A percentile compares a stretch with the other conserved stretches of the same genome.
Evolutionary conservation across 805 yeast species (phyloP).

Genomic region (Ogataea haglerorum): DNA sequence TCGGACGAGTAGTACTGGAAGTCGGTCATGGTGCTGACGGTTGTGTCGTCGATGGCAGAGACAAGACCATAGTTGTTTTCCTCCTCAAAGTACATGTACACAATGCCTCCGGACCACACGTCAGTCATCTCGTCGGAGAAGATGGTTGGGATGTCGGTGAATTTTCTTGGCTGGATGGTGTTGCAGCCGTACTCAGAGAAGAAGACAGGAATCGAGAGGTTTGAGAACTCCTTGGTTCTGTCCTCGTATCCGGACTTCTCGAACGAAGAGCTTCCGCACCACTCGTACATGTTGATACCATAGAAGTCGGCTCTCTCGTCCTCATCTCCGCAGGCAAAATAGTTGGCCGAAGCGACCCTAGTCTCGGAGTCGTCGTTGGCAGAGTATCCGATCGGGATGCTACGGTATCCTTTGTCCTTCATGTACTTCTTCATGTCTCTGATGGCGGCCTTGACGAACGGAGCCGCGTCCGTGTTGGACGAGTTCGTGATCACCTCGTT

Average conservation of each 20-base stretch:
- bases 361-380: constrained; percentile 71
- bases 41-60: constrained; percentile 40
- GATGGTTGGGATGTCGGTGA: constrained; percentile 66
- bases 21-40: constrained; percentile 61
- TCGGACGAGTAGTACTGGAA: constrained; percentile 60
- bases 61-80: constrained; percentile 74
- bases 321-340: constrained; percentile 69
- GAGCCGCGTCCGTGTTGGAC: constrained; percentile 69
- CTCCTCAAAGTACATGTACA: constrained; percentile 81
- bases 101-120: constrained; percentile 90
- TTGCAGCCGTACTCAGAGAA: constrained; percentile 86
- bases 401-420: constrained; percentile 54
- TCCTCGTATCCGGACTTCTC: constrained; percentile 59
- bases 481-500: constrained; percentile 73
- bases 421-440: constrained; percentile 75
- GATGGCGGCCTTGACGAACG: constrained; percentile 79
- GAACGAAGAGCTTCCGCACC: constrained; percentile 73
- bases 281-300: constrained; percentile 86
- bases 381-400: constrained; percentile 78
- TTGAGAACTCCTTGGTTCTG: constrained; percentile 60
- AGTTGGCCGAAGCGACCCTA: constrained; percentile 67
- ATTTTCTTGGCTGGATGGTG: constrained; percentile 62
- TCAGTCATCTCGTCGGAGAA: constrained; percentile 69
- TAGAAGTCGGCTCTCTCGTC: constrained; percentile 72
- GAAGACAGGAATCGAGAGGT: constrained; percentile 69